Evolutionary conservation across 164 flowering plant species (phyloP).

Genomic region (Aristolochia contorta): DNA sequence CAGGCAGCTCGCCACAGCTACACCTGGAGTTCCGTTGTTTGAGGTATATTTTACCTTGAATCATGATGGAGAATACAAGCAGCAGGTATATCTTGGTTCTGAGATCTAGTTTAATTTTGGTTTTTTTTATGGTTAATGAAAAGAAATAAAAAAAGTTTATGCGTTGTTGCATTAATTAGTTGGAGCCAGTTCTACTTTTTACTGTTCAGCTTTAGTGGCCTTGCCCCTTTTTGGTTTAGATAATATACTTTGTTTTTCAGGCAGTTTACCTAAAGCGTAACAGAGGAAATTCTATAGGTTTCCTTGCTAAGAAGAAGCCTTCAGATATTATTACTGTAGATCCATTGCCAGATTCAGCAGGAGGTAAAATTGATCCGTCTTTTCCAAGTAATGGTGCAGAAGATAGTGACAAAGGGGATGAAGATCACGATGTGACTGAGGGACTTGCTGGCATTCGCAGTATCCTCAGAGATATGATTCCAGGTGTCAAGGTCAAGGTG

Average conservation of each 20-base stretch:
- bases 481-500: constrained; percentile 73
- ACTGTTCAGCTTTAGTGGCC: background rate
- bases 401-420: constrained; percentile 47
- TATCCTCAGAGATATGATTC: constrained; percentile 68
- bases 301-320: constrained; percentile 21
- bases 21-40: constrained; percentile 76
- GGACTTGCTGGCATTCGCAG: constrained; percentile 47
- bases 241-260: constrained; percentile 33
- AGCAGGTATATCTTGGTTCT: constrained; percentile 42
- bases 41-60: constrained; percentile 60
- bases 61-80: constrained; percentile 61
- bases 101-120: background rate
- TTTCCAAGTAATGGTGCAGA: constrained; percentile 20
- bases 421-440: constrained; percentile 45
- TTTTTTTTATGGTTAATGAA: background rate
- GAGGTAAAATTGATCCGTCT: constrained; percentile 34
- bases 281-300: constrained; percentile 23
- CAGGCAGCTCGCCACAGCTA: constrained; percentile 79
- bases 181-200: background rate
- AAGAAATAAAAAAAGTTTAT: too few relatives aligned
- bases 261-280: constrained; percentile 72
- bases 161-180: background rate
- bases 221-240: constrained; percentile 1
- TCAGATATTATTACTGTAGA: constrained; percentile 23
- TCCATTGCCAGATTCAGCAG: constrained; percentile 28